Evolutionary conservation across 331 rosid genomes (phyloP), one percentile per base, ranked within the genome.

Genomic region (Cydonia oblonga): DNA sequence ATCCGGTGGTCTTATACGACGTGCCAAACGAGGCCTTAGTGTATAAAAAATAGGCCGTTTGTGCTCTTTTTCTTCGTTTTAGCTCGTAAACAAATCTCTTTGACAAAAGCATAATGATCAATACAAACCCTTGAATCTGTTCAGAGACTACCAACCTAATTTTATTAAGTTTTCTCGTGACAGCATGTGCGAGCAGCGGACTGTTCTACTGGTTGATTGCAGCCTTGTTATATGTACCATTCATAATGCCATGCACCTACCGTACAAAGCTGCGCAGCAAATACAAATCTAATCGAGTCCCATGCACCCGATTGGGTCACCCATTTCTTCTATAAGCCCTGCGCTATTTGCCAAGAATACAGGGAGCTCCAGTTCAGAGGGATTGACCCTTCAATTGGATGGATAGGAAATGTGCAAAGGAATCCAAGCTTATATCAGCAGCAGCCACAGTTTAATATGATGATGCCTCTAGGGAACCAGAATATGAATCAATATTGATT

Each of bases 161-260:
- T 35, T 35, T 9, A 9, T 35, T 9, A 9, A 35, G 42, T 35
- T 3, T 35, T 35, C 42, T 35, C 4, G 42, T 35, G 4, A 35
- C 32, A 72, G 60, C 46, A 40, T 72, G 76, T 72, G 68, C 44
- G 7, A 72, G 44, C 59, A 72, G 76, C 14, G 76, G 46, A 60
- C n/a, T 72, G 68, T 18, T 72, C 16, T 72, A 72, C 44, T 69
- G 76, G 22, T 60, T 61, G 76, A 52, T 72, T 58, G 76, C n/a
- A 61, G 38, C 29, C 12, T 44, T 72, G 26, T 42, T 28, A 12
- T 33, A 33, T 14, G 28, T 42, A 9, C 76, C 69, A 26, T 72
- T 42, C 68, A 72, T 72, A 60, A 72, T 72, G 76, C 62, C 76
- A 26, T 72, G 76, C 76, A 72, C 76, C 5, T 72, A 72, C 28